These are phyloP conservation scores for Solanum rostratum DNA, from an alignment of 257 asterid species.

Conservation along the genomic window DNA sequence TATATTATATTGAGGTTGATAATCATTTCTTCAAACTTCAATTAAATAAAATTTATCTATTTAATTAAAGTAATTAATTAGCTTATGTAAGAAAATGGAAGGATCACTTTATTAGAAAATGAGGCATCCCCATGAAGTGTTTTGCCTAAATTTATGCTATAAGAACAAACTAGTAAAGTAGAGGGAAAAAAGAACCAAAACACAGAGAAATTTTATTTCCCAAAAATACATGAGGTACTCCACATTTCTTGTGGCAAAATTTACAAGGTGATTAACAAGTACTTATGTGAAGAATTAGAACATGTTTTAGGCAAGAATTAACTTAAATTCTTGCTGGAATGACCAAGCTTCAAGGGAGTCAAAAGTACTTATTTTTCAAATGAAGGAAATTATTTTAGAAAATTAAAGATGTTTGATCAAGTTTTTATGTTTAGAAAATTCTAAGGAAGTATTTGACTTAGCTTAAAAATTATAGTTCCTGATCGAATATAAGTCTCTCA, in stretches of 20 bases:
- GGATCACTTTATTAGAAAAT: neutral
- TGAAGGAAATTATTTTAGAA: too few species aligned
- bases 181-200: too few species aligned
- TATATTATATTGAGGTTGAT: neutral
- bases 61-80: neutral
- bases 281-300: neutral
- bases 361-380: too few species aligned
- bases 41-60: neutral
- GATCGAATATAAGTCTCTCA: too few species aligned
- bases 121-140: neutral
- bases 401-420: too few species aligned
- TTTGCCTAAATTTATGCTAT: neutral
- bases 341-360: neutral
- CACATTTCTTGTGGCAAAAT: neutral
- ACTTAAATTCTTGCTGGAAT: neutral
- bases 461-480: too few species aligned
- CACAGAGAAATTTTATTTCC: too few species aligned
- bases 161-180: neutral
- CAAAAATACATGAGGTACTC: too few species aligned
- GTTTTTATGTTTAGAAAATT: too few species aligned
- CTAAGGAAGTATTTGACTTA: too few species aligned
- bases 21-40: neutral
- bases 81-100: neutral
- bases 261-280: neutral
- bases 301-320: neutral